These are phyloP conservation scores for Hirsutella minnesotensis DNA, from an alignment of 2,329 filamentous ascomycete species.

Conservation along the genomic window DNA sequence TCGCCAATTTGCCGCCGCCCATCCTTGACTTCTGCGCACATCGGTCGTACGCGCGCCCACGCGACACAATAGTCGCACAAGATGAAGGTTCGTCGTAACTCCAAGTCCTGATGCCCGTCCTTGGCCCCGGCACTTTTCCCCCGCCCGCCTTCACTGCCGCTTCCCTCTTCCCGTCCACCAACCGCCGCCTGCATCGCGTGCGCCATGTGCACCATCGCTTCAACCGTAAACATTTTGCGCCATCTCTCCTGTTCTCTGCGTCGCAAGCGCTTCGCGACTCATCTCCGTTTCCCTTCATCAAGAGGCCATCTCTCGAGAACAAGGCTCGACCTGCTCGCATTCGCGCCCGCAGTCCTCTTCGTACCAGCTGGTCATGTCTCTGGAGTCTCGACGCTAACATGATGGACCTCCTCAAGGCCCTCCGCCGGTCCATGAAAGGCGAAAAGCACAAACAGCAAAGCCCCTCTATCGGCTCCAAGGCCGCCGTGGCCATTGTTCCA, in stretches of 20 bases:
- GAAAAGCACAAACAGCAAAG: constrained; percentile 60
- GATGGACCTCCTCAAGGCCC: constrained; percentile 46
- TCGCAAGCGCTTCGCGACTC: constrained; percentile 1
- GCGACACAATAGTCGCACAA: constrained; percentile 15
- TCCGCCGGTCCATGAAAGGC: constrained; percentile 82
- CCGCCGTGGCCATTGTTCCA: constrained; percentile 76
- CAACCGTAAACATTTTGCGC: too few relatives aligned
- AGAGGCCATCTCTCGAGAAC: too few relatives aligned
- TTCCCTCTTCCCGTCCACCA: constrained; percentile 4
- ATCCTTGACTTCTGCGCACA: not conserved
- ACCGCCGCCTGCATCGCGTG: not conserved
- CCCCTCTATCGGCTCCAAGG: constrained; percentile 70
- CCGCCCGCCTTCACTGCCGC: not conserved
- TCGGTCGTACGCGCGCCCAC: not conserved
- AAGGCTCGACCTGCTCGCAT: not conserved
- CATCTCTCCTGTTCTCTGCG: not conserved
- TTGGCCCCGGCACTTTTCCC: constrained; percentile 4
- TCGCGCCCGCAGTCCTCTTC: not conserved
- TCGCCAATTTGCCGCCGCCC: not conserved
- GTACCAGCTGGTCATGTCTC: not conserved
- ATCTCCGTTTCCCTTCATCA: constrained; percentile 4
- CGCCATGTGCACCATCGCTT: too few relatives aligned
- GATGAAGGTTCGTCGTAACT: constrained; percentile 22
- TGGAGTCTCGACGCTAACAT: constrained; percentile 22
- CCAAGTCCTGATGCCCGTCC: not conserved